Percentiles rank a stretch among this genome's conserved stretches.
These are phyloP conservation scores for Stagonosporopsis vannaccii DNA, from an alignment of 2,329 filamentous ascomycete genomes.

Conservation along the genomic window DNA sequence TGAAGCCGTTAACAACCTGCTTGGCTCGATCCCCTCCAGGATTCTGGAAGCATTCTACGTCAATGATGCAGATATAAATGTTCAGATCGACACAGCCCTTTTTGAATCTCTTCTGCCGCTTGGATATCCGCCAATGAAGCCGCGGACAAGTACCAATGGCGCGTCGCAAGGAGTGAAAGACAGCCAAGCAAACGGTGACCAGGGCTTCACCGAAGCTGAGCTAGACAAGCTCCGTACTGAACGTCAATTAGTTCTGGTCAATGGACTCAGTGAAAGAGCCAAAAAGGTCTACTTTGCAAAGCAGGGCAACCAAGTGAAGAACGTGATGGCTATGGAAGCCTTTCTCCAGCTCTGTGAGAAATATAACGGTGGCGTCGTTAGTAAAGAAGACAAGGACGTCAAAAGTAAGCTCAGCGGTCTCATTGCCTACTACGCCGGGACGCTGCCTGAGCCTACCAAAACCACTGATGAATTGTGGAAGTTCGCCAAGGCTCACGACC, in stretches of 20 bases:
- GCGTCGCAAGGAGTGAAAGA: conserved; percentile 69
- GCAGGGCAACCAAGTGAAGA: conserved; percentile 77
- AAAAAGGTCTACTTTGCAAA: conserved; percentile 89
- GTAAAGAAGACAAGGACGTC: conserved; percentile 70
- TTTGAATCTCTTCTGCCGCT: conserved; percentile 90
- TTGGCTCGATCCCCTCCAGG: conserved; percentile 81
- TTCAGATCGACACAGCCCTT: conserved; percentile 81
- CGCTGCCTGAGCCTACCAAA: conserved; percentile 76
- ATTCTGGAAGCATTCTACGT: conserved; percentile 90
- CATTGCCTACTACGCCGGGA: conserved; percentile 74
- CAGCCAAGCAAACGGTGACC: conserved; percentile 58
- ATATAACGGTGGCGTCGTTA: conserved; percentile 86
- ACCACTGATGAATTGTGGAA: conserved; percentile 82
- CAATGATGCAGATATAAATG: conserved; percentile 86
- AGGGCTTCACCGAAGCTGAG: conserved; percentile 60
- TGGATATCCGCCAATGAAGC: conserved; percentile 77
- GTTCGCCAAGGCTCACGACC: conserved; percentile 90
- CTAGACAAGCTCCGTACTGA: conserved; percentile 81
- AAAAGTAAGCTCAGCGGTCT: conserved; percentile 76
- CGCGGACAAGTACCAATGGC: conserved; percentile 58
- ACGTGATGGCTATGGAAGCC: conserved; percentile 75
- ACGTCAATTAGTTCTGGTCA: conserved; percentile 81
- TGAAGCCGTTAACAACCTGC: conserved; percentile 74
- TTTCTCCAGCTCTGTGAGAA: conserved; percentile 86
- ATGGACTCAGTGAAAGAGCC: conserved; percentile 76